Percentiles rank a stretch among this genome's conserved stretches.
Evolutionary conservation across 164 flowering plant species (phyloP).

Genomic region (Nymphaea colorata): DNA sequence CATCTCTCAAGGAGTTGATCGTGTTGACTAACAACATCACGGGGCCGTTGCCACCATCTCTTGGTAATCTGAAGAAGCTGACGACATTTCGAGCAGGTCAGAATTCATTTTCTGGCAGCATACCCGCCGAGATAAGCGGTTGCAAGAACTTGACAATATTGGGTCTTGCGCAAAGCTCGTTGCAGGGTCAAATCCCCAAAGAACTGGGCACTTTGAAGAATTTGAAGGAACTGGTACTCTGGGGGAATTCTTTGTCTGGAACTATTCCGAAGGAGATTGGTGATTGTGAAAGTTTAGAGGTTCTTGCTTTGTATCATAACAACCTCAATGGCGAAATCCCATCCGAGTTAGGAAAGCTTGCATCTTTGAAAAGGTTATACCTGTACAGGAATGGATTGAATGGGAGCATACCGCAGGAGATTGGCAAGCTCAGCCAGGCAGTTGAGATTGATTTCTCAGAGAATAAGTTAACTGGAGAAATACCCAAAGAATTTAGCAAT

Average conservation of each 20-base stretch:
- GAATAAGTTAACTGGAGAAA: slow-evolving; percentile 57
- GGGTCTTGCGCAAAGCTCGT: slow-evolving; percentile 73
- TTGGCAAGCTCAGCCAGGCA: slow-evolving; percentile 66
- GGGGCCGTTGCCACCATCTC: slow-evolving; percentile 59
- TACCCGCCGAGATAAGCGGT: slow-evolving; percentile 56
- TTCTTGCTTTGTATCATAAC: slow-evolving; percentile 67
- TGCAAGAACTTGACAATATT: slow-evolving; percentile 47
- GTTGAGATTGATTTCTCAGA: slow-evolving; percentile 86
- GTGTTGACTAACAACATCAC: slow-evolving; percentile 68
- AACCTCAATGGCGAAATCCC: slow-evolving; percentile 65
- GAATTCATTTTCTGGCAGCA: slow-evolving; percentile 60
- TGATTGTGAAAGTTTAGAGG: slow-evolving; percentile 52
- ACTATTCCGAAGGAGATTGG: slow-evolving; percentile 63
- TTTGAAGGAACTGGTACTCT: slow-evolving; percentile 49
- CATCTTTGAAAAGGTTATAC: slow-evolving; percentile 37
- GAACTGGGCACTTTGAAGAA: slow-evolving; percentile 61
- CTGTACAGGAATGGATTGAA: slow-evolving; percentile 71
- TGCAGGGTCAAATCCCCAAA: slow-evolving; percentile 58
- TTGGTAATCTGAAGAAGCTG: slow-evolving; percentile 68
- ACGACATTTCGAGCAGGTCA: slow-evolving; percentile 72
- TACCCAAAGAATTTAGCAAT: slow-evolving; percentile 61
- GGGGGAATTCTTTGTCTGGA: slow-evolving; percentile 64
- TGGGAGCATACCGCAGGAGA: slow-evolving; percentile 71
- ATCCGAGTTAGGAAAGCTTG: slow-evolving; percentile 51
- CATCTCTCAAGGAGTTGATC: slow-evolving; percentile 45